Evolutionary conservation across 2,329 filamentous ascomycete species (phyloP).

Genomic region (Aspergillus hortae): DNA sequence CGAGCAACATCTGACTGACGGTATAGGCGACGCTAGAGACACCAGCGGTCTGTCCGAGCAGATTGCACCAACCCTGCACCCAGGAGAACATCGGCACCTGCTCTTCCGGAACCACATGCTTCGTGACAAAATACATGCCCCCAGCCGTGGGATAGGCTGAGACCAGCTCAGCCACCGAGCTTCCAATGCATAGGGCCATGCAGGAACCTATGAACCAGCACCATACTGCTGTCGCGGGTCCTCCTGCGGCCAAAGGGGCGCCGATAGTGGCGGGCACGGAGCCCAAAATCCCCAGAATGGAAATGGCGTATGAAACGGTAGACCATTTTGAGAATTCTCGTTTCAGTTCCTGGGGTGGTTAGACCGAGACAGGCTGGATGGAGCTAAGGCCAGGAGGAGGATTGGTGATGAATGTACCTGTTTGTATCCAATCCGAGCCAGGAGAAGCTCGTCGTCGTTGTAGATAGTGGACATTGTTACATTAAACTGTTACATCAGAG

Average conservation of each 20-base stretch:
- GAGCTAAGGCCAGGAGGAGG: not conserved
- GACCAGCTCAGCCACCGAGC: conserved; percentile 63
- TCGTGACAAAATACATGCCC: conserved; percentile 67
- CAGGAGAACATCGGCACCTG: conserved; percentile 62
- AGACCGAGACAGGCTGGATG: not conserved
- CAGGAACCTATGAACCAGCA: conserved; percentile 62
- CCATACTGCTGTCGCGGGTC: conserved; percentile 63
- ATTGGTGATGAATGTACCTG: conserved; percentile 44
- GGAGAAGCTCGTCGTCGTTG: conserved; percentile 58
- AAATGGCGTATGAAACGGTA: conserved; percentile 64
- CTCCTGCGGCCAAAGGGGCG: conserved; percentile 55
- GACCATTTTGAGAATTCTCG: conserved; percentile 66
- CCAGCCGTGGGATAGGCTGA: conserved; percentile 65
- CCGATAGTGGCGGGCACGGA: conserved; percentile 63
- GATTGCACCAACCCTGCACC: conserved; percentile 66
- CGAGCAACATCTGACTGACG: conserved; percentile 62
- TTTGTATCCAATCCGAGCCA: conserved; percentile 61
- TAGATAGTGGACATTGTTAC: conserved; percentile 41
- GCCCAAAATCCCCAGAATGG: conserved; percentile 62
- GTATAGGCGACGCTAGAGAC: conserved; percentile 62
- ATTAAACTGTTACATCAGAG: not conserved
- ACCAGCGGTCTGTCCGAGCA: conserved; percentile 61
- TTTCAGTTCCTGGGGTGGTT: conserved; percentile 50
- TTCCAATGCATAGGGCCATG: conserved; percentile 63
- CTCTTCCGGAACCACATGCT: conserved; percentile 59